phyloP scores from a whole-genome alignment of 768 basidiomycete species.

The Thelephora aurantiotincta region DNA sequence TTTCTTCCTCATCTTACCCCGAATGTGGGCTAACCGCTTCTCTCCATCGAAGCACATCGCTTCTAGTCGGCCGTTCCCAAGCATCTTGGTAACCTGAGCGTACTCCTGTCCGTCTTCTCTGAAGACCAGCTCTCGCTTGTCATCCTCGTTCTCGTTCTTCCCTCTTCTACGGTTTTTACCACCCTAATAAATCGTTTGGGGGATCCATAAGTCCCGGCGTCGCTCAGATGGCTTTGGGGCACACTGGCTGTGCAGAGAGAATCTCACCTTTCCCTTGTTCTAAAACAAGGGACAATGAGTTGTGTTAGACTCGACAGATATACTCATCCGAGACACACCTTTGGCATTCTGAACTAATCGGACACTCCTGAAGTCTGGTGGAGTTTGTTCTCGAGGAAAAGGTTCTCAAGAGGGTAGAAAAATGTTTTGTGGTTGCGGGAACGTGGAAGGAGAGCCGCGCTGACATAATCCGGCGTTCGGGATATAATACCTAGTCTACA shows the following conservation, averaged over 20 bases:
- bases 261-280: slow-evolving; percentile 66
- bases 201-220: slow-evolving; percentile 1
- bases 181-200: slow-evolving; percentile 39
- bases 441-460: too few relatives aligned
- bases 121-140: slow-evolving; percentile 98
- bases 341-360: slow-evolving; percentile 27
- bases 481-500: too few relatives aligned
- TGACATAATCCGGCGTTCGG: too few relatives aligned
- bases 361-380: too few relatives aligned
- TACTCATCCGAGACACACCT: slow-evolving; percentile 20
- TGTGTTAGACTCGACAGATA: slow-evolving; percentile 6
- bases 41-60: slow-evolving; percentile 97
- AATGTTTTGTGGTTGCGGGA: too few relatives aligned
- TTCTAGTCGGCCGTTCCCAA: slow-evolving; percentile 94
- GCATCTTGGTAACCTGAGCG: slow-evolving; percentile 96
- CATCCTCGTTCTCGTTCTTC: slow-evolving; percentile 99
- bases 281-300: slow-evolving; percentile 16
- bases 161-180: slow-evolving; percentile 99
- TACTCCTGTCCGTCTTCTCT: slow-evolving; percentile 99
- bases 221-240: slow-evolving; percentile 1
- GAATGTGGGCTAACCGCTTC: slow-evolving; percentile 93
- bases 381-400: too few relatives aligned
- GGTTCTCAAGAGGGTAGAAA: too few relatives aligned
- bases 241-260: background rate
- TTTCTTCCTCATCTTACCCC: slow-evolving; percentile 99